These are phyloP conservation scores for Colletotrichum aenigma DNA, from an alignment of 2,329 filamentous ascomycete species.

Conservation along the genomic window DNA sequence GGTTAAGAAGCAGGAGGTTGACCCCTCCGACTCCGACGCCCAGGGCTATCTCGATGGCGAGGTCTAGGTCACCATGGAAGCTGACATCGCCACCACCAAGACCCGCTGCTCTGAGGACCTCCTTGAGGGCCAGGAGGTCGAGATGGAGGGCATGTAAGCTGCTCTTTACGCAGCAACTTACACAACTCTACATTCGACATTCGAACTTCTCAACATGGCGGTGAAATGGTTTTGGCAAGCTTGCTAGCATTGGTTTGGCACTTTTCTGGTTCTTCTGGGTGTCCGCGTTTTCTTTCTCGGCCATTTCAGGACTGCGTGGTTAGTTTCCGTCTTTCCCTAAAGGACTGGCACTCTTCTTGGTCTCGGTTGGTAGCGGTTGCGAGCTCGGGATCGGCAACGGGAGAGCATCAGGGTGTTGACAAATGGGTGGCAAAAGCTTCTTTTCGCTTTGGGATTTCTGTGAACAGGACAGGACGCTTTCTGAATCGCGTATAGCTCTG, in stretches of 20 bases:
- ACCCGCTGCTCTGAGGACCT: background rate
- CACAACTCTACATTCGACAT: background rate
- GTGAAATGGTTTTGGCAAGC: background rate
- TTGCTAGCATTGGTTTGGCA: background rate
- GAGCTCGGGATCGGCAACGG: background rate
- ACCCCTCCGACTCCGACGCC: background rate
- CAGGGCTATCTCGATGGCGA: background rate
- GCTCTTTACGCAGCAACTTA: background rate
- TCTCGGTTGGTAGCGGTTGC: background rate
- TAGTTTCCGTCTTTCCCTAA: background rate
- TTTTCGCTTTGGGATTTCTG: background rate
- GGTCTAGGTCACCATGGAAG: background rate
- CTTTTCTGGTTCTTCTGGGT: background rate
- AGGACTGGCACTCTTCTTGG: background rate
- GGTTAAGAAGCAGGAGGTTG: background rate
- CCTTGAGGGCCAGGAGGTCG: background rate
- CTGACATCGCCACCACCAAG: background rate
- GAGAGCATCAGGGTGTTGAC: background rate
- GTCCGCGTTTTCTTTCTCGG: background rate
- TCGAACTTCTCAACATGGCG: background rate
- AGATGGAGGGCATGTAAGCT: background rate
- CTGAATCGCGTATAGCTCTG: background rate
- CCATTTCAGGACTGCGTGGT: background rate
- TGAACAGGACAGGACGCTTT: background rate
- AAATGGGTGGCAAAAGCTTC: background rate